Percentiles rank a stretch among this genome's conserved stretches.
These are phyloP conservation scores for Globisporangium canariense DNA, from an alignment of 352 stramenopile genomes.

Conservation along the genomic window DNA sequence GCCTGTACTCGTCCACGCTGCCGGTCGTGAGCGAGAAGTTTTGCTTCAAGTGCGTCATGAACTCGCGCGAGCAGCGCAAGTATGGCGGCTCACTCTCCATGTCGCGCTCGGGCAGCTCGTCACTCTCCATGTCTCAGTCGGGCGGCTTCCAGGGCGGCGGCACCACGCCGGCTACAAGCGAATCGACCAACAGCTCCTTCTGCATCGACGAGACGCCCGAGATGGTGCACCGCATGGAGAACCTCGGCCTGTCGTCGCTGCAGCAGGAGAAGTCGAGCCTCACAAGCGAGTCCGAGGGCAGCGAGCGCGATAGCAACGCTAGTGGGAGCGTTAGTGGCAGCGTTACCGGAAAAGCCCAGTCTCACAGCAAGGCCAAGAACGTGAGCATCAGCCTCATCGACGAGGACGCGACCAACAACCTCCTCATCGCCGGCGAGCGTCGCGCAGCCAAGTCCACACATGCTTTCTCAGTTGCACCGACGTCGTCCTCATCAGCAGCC, in stretches of 20 bases:
- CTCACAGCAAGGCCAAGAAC: background rate
- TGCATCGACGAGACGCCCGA: constrained; percentile 4
- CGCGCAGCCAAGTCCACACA: background rate
- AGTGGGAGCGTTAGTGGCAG: background rate
- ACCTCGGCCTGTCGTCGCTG: background rate
- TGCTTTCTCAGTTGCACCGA: no score
- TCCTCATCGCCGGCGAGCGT: background rate
- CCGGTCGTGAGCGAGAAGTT: constrained; percentile 15
- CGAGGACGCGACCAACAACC: background rate
- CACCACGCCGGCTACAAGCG: background rate
- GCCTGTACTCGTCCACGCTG: constrained; percentile 7
- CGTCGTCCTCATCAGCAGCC: background rate
- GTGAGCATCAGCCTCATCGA: constrained; percentile 2
- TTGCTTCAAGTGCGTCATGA: constrained; percentile 23
- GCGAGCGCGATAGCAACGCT: background rate
- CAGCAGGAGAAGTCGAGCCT: no score
- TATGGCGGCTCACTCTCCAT: constrained; percentile 1
- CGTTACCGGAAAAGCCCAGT: background rate
- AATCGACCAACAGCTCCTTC: constrained; percentile 6
- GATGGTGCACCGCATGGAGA: constrained; percentile 1
- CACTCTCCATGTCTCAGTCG: constrained; percentile 1
- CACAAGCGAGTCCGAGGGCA: constrained; percentile 1
- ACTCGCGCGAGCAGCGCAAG: constrained; percentile 14
- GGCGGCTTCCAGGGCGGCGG: background rate
- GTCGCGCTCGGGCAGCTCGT: background rate